Percentiles rank a stretch among this genome's conserved stretches.
Conservation (phyloP, 805 yeast species). For the Monosporozyma servazzii region DNA sequence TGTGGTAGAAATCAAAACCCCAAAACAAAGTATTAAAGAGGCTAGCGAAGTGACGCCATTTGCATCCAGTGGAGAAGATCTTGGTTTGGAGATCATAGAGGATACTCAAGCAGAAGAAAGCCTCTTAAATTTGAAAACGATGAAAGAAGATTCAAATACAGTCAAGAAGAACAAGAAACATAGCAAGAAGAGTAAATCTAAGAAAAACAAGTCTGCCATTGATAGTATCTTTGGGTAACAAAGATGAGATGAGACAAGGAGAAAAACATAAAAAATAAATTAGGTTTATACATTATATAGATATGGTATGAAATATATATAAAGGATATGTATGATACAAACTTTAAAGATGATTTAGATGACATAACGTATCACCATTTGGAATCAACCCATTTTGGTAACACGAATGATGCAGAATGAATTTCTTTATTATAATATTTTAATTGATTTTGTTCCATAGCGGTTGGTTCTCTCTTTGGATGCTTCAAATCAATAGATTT, state of each 20-base stretch:
- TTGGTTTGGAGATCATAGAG: slow-evolving; percentile 10
- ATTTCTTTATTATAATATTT: slow-evolving; percentile 58
- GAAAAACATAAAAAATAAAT: neutral
- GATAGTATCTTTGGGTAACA: slow-evolving; percentile 64
- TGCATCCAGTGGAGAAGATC: slow-evolving; percentile 18
- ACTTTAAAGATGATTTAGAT: neutral
- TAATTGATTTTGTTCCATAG: slow-evolving; percentile 41
- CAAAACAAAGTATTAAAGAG: neutral
- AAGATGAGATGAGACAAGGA: neutral
- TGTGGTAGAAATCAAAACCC: neutral
- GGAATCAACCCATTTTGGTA: slow-evolving; percentile 70
- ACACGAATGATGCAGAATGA: slow-evolving; percentile 63
- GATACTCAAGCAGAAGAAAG: neutral
- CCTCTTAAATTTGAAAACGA: neutral
- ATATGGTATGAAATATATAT: neutral
- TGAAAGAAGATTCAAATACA: neutral
- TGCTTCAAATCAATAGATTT: slow-evolving; percentile 34
- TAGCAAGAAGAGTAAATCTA: slow-evolving; percentile 34
- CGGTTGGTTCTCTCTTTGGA: slow-evolving; percentile 44
- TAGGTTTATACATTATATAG: neutral
- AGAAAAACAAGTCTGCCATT: slow-evolving; percentile 47
- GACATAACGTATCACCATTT: slow-evolving; percentile 11
- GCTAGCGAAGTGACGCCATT: neutral
- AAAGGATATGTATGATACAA: neutral
- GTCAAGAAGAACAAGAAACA: slow-evolving; percentile 23